These are phyloP conservation scores for Sporobolomyces phaffii DNA, from an alignment of 768 basidiomycete genomes.

Conservation along the genomic window DNA sequence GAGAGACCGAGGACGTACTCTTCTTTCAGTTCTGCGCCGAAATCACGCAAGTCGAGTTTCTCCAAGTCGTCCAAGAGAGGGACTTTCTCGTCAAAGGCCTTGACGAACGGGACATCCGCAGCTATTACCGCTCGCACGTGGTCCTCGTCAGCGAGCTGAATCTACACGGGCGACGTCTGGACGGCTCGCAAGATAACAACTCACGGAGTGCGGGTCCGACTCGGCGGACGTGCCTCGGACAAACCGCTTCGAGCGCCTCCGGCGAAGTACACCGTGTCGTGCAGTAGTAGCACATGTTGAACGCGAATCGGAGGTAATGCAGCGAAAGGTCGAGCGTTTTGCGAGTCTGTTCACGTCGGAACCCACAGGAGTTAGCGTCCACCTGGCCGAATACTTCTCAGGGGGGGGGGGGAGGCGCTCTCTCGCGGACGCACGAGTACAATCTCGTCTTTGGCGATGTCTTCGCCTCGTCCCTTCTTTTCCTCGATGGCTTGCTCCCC, in stretches of 20 bases:
- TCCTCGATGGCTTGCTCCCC: conserved; percentile 23
- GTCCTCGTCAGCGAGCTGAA: background rate
- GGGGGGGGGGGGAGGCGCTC: conserved; percentile 13
- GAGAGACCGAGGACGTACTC: conserved; percentile 61
- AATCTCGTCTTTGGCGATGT: conserved; percentile 64
- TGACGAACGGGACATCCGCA: conserved; percentile 78
- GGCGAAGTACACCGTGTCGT: conserved; percentile 82
- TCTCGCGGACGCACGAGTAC: too few relatives aligned
- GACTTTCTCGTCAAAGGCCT: conserved; percentile 79
- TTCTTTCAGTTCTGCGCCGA: conserved; percentile 81
- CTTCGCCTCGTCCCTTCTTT: conserved; percentile 38
- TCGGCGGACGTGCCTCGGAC: conserved; percentile 75
- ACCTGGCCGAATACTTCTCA: background rate
- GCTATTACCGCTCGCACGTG: too few relatives aligned
- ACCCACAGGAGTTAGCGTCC: conserved; percentile 33
- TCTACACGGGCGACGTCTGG: too few relatives aligned
- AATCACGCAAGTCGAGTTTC: conserved; percentile 74
- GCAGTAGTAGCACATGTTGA: conserved; percentile 97
- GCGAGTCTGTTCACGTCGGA: conserved; percentile 52
- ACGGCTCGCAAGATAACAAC: too few relatives aligned
- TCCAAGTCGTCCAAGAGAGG: conserved; percentile 71
- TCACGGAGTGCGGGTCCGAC: background rate
- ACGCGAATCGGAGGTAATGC: conserved; percentile 84
- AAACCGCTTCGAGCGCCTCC: conserved; percentile 92
- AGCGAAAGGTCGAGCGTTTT: conserved; percentile 86